phyloP scores from a whole-genome alignment of 768 basidiomycete species.

The Leccinum subgranulosum region DNA sequence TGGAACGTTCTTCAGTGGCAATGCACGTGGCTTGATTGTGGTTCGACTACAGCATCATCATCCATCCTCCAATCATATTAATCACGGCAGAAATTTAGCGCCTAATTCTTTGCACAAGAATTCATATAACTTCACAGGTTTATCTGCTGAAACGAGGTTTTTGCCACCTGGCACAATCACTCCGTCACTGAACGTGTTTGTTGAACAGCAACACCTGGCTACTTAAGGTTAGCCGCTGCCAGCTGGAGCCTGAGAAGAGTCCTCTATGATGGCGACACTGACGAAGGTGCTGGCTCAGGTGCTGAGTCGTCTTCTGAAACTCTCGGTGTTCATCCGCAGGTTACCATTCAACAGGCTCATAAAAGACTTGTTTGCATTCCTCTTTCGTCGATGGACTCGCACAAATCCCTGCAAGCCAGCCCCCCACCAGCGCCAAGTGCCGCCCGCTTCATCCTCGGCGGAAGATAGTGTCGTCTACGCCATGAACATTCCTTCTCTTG shows the following conservation, averaged over 20 bases:
- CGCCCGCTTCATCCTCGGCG: not conserved
- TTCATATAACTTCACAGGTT: too few relatives aligned
- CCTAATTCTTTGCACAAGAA: too few relatives aligned
- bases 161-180: too few relatives aligned
- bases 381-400: slow-evolving; percentile 4
- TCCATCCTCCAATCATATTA: too few relatives aligned
- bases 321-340: not conserved
- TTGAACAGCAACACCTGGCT: too few relatives aligned
- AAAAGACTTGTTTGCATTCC: not conserved
- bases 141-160: too few relatives aligned
- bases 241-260: not conserved
- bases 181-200: too few relatives aligned
- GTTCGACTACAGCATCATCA: too few relatives aligned
- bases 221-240: too few relatives aligned
- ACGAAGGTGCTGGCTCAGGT: not conserved
- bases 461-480: slow-evolving; percentile 4
- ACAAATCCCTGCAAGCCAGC: not conserved
- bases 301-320: slow-evolving; percentile 1
- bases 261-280: not conserved
- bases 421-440: not conserved
- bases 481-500: slow-evolving; percentile 15
- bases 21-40: too few relatives aligned
- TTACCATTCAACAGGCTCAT: not conserved
- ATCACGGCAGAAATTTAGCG: too few relatives aligned
- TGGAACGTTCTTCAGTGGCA: too few relatives aligned